Conservation (phyloP, 1,284 basidiomycete genomes). For the Leccinum subrobustum region DNA sequence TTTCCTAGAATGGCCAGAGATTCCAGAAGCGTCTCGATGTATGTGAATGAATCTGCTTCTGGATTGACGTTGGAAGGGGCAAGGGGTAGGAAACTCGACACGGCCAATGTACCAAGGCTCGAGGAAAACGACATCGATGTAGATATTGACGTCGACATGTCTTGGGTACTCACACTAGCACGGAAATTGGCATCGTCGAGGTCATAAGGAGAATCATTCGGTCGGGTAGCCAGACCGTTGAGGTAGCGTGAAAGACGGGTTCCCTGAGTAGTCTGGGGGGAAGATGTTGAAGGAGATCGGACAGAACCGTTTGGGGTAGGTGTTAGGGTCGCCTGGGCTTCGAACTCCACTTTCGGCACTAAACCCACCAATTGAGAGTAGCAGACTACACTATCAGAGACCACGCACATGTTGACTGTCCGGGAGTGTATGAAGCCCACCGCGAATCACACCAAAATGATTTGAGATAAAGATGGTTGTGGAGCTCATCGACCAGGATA, state of each 20-base stretch:
- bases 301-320: conserved; percentile 31
- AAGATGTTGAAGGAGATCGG: conserved; percentile 37
- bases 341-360: conserved; percentile 64
- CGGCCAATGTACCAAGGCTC: conserved; percentile 22
- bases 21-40: conserved; percentile 93
- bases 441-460: conserved; percentile 94
- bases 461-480: conserved; percentile 97
- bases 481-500: conserved; percentile 93
- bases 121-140: conserved; percentile 28
- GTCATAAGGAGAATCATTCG: conserved; percentile 80
- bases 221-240: conserved; percentile 66
- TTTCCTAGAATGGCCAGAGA: conserved; percentile 90
- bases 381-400: background rate
- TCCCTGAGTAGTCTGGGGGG: conserved; percentile 31
- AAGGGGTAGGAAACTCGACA: conserved; percentile 14
- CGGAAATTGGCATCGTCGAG: conserved; percentile 55
- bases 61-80: conserved; percentile 55
- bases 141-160: conserved; percentile 30
- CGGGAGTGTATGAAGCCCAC: conserved; percentile 84
- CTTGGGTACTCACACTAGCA: conserved; percentile 27
- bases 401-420: conserved; percentile 72
- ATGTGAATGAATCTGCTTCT: conserved; percentile 90
- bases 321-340: conserved; percentile 42
- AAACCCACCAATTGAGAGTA: conserved; percentile 11
- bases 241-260: conserved; percentile 66